These are phyloP conservation scores for Leccinum angustisporum DNA, from an alignment of 1,284 basidiomycete genomes.

Conservation along the genomic window DNA sequence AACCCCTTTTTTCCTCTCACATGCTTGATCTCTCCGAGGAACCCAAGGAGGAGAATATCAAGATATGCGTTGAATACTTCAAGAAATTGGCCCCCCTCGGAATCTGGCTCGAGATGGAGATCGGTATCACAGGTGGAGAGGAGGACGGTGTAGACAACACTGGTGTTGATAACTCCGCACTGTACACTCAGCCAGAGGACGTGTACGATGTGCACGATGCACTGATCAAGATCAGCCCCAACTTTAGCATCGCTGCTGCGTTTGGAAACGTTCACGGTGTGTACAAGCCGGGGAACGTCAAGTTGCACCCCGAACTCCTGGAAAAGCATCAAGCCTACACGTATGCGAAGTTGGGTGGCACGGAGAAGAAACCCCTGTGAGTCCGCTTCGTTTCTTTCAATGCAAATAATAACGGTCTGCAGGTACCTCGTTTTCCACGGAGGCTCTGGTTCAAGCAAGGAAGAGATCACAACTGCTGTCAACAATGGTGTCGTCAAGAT, in stretches of 20 bases:
- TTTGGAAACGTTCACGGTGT: slow-evolving; percentile 90
- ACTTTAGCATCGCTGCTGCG: slow-evolving; percentile 89
- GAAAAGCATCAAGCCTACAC: slow-evolving; percentile 89
- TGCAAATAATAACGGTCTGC: background rate
- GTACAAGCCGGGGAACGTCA: slow-evolving; percentile 84
- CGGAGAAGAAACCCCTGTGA: slow-evolving; percentile 78
- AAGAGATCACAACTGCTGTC: slow-evolving; percentile 95
- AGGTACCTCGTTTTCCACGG: slow-evolving; percentile 99
- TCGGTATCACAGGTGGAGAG: slow-evolving; percentile 99
- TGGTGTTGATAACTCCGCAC: slow-evolving; percentile 86
- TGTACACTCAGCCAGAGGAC: slow-evolving; percentile 99
- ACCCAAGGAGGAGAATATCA: slow-evolving; percentile 96
- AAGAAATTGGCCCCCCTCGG: slow-evolving; percentile 91
- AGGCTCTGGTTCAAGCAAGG: slow-evolving; percentile 95
- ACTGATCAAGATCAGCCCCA: slow-evolving; percentile 83
- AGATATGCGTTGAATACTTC: slow-evolving; percentile 93
- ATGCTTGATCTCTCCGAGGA: slow-evolving; percentile 99
- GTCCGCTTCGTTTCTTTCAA: slow-evolving; percentile 31
- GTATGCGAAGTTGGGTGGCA: slow-evolving; percentile 67
- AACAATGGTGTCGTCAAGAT: slow-evolving; percentile 94
- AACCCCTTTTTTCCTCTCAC: slow-evolving; percentile 97
- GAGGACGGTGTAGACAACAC: slow-evolving; percentile 99
- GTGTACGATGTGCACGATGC: slow-evolving; percentile 91
- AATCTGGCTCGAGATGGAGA: slow-evolving; percentile 99
- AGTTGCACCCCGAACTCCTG: slow-evolving; percentile 89